Evolutionary conservation across 2,329 filamentous ascomycete species (phyloP).

Genomic region (Neonectria magnoliae): DNA sequence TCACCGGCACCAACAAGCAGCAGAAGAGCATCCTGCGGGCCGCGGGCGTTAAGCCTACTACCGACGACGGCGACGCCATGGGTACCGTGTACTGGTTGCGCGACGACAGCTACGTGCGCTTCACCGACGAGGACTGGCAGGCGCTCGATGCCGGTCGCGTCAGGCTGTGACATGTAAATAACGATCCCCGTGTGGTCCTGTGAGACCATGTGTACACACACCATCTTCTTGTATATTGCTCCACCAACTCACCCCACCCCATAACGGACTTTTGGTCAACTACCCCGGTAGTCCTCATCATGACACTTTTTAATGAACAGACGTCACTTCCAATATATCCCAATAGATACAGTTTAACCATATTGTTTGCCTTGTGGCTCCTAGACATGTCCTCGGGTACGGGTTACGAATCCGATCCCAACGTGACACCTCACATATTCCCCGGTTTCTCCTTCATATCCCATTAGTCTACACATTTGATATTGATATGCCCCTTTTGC

Average conservation of each 20-base stretch:
- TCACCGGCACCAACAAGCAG: conserved; percentile 89
- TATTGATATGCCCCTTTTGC: conserved; percentile 19
- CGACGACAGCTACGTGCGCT: conserved; percentile 73
- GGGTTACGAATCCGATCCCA: neutral
- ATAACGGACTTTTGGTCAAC: neutral
- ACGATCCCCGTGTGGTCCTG: neutral
- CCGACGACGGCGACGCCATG: conserved; percentile 50
- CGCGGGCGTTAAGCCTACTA: conserved; percentile 75
- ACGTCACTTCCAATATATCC: neutral
- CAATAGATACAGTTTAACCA: neutral
- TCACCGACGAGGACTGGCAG: conserved; percentile 74
- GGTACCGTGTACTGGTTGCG: conserved; percentile 73
- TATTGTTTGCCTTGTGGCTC: neutral
- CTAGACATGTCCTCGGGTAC: neutral
- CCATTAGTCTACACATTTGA: conserved; percentile 19
- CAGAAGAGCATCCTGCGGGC: conserved; percentile 79
- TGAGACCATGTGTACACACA: neutral
- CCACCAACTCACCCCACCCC: neutral
- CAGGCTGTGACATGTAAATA: conserved; percentile 64
- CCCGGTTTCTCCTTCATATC: conserved; percentile 10
- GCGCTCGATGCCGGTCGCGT: conserved; percentile 73
- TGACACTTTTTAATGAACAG: neutral
- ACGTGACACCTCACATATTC: neutral
- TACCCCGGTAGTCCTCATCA: neutral
- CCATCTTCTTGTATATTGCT: neutral